phyloP scores from a whole-genome alignment of 371 early-diverging fungal species.

The Conidiobolus incongruus region DNA sequence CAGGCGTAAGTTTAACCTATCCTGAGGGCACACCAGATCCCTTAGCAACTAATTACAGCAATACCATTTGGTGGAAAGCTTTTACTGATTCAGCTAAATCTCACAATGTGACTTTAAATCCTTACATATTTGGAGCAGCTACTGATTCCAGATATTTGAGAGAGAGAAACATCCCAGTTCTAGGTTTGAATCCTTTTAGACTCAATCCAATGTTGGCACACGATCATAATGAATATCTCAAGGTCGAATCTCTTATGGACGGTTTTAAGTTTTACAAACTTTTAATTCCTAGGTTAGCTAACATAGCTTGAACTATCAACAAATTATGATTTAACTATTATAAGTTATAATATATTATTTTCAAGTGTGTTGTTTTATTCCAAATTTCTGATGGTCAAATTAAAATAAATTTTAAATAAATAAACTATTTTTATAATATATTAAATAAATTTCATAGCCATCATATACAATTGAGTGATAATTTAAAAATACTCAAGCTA shows the following conservation, averaged over 20 bases:
- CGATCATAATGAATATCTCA: constrained; percentile 51
- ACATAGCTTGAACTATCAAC: no score
- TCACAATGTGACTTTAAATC: constrained; percentile 17
- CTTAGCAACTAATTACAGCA: background rate
- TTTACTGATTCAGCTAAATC: no score
- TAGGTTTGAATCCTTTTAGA: constrained; percentile 38
- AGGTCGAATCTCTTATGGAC: constrained; percentile 29
- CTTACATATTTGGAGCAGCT: constrained; percentile 56
- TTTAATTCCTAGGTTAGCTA: no score
- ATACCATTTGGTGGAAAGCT: background rate
- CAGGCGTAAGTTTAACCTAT: constrained; percentile 12
- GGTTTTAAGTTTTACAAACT: constrained; percentile 33
- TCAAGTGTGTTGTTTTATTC: no score
- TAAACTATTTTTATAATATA: no score
- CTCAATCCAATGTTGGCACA: constrained; percentile 39
- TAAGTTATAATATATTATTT: no score
- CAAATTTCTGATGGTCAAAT: no score
- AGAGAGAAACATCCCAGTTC: constrained; percentile 34
- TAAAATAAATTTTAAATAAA: no score
- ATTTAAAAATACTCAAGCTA: no score
- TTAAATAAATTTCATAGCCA: no score
- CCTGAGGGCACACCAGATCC: background rate
- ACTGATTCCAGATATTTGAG: constrained; percentile 51
- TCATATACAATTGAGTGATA: no score
- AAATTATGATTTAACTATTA: no score